Evolutionary conservation across 164 flowering plant species (phyloP).

Genomic region (Warburgia ugandensis): DNA sequence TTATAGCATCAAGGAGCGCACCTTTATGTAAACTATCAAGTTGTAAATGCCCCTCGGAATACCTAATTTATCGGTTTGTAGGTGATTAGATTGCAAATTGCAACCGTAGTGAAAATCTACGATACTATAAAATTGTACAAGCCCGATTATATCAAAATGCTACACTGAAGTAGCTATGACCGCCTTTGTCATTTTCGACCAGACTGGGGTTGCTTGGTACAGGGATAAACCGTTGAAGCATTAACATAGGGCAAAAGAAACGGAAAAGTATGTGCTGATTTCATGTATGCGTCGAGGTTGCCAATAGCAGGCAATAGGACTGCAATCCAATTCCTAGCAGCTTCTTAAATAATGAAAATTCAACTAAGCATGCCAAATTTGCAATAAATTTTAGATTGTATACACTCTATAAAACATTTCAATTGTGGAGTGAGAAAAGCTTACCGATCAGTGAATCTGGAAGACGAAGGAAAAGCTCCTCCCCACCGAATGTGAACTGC

Average conservation of each 20-base stretch:
- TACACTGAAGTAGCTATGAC: too few species aligned
- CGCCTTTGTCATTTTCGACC: too few species aligned
- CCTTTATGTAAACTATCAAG: too few species aligned
- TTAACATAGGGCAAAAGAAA: background rate
- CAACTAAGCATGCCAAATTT: background rate
- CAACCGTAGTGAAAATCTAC: too few species aligned
- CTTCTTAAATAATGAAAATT: background rate
- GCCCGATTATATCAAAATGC: too few species aligned
- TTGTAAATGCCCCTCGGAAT: too few species aligned
- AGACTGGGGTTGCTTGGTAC: too few species aligned
- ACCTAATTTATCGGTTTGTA: too few species aligned
- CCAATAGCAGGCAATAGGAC: background rate
- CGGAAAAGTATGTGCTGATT: background rate
- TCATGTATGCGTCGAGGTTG: background rate
- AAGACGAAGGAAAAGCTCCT: conserved; percentile 4
- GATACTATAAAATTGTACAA: too few species aligned
- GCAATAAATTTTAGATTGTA: background rate
- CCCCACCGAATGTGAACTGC: background rate
- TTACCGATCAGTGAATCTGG: background rate
- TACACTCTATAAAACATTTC: background rate
- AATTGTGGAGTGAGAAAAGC: background rate
- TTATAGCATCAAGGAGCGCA: too few species aligned
- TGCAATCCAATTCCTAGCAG: background rate
- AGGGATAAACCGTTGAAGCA: too few species aligned
- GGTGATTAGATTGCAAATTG: too few species aligned